Percentiles rank a stretch among this genome's conserved stretches.
phyloP scores from a whole-genome alignment of 495 filamentous ascomycete species.

The Xylaria palmicola region DNA sequence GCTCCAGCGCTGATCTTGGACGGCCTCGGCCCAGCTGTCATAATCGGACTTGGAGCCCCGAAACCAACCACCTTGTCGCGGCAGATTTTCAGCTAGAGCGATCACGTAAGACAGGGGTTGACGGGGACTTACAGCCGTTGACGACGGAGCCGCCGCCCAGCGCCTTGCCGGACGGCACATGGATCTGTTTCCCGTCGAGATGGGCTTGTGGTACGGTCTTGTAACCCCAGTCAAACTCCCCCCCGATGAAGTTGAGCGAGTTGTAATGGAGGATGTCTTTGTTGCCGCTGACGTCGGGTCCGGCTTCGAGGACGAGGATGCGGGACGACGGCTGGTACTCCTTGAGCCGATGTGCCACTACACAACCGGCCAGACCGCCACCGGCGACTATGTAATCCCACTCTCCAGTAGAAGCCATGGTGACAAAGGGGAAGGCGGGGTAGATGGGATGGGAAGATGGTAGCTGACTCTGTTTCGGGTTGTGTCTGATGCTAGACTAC shows the following conservation, averaged over 20 bases:
- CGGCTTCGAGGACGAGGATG: conserved; percentile 23
- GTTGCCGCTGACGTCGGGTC: conserved; percentile 47
- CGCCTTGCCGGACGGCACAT: conserved; percentile 52
- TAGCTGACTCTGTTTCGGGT: too few species aligned
- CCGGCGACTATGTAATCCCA: conserved; percentile 40
- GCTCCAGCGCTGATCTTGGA: conserved; percentile 34
- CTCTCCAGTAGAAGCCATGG: background rate
- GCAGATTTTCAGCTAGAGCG: conserved; percentile 34
- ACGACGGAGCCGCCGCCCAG: conserved; percentile 57
- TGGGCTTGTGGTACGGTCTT: conserved; percentile 51
- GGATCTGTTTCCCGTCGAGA: conserved; percentile 46
- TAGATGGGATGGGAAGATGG: too few species aligned
- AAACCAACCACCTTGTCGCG: conserved; percentile 29
- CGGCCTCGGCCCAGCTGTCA: conserved; percentile 33
- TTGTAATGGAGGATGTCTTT: conserved; percentile 47
- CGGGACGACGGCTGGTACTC: conserved; percentile 7
- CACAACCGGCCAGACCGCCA: conserved; percentile 36
- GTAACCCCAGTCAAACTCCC: conserved; percentile 54
- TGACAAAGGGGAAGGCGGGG: background rate
- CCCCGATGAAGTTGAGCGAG: conserved; percentile 48
- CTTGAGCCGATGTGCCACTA: conserved; percentile 22
- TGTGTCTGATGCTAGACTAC: too few species aligned
- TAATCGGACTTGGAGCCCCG: conserved; percentile 46
- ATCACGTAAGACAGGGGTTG: conserved; percentile 26
- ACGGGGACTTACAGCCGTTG: conserved; percentile 50